Conservation (phyloP, 1,284 basidiomycete species). For the Boletellus deceptivus region DNA sequence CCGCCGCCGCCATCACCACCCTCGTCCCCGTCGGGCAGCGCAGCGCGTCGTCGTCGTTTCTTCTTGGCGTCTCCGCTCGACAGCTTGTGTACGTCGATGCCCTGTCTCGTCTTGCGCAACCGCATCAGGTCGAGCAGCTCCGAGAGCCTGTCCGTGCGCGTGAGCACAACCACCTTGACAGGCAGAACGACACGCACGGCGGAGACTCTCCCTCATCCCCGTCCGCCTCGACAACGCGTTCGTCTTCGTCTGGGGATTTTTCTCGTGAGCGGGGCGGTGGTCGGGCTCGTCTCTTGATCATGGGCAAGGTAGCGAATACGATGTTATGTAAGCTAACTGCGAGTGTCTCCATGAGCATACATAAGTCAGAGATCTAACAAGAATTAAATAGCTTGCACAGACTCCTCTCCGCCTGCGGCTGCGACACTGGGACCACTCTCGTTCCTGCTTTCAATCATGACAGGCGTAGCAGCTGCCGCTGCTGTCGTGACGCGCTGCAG, state of each 20-base stretch:
- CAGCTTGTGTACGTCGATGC: slow-evolving; percentile 84
- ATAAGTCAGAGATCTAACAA: too few species aligned
- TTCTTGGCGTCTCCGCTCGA: slow-evolving; percentile 81
- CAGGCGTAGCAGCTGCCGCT: background rate
- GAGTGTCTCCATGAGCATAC: too few species aligned
- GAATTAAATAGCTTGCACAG: slow-evolving; percentile 14
- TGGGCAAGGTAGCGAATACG: slow-evolving; percentile 15
- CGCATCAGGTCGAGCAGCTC: slow-evolving; percentile 86
- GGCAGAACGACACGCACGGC: slow-evolving; percentile 19
- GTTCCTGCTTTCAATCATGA: slow-evolving; percentile 2
- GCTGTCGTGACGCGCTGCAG: slow-evolving; percentile 21
- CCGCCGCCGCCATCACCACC: background rate
- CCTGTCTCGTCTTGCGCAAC: slow-evolving; percentile 71
- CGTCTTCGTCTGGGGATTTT: slow-evolving; percentile 33
- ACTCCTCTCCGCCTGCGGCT: slow-evolving; percentile 9
- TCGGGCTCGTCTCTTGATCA: slow-evolving; percentile 51
- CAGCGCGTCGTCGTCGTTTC: slow-evolving; percentile 59
- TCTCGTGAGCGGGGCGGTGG: slow-evolving; percentile 41
- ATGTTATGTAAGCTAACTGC: slow-evolving; percentile 12
- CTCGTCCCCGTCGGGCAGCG: slow-evolving; percentile 46
- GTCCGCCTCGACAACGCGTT: slow-evolving; percentile 12
- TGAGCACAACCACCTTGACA: background rate
- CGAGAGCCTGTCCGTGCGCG: slow-evolving; percentile 49
- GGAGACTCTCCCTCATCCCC: slow-evolving; percentile 25
- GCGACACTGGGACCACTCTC: slow-evolving; percentile 1